Evolutionary conservation across 768 basidiomycete genomes (phyloP), one percentile per base, ranked within the genome.

Genomic region (Auricularia sp.): DNA sequence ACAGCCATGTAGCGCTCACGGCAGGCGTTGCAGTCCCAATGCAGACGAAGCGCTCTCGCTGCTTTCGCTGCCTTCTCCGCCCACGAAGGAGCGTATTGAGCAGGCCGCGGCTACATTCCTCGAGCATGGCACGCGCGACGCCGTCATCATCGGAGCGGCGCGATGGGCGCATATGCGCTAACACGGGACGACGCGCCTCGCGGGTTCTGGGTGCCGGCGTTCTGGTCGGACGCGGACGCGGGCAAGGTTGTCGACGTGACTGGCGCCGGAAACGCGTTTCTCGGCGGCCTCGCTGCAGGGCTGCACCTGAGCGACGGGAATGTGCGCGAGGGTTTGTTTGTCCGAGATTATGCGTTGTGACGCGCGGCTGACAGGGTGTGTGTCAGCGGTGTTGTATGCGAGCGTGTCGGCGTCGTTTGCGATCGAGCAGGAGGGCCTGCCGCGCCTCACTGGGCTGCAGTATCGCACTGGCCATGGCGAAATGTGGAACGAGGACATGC

Each of bases 231-330:
- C n/a, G 62, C 73, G 75, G 81, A 36, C 66, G 67, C 70, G 34
- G 74, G 75, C 23, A 83, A 80, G 64, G 78, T 95, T 16, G 81
- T 88, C 2, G 92, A 95, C 73, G 91, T 93, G 33, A 95, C 92
- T 67, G 93, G 93, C 54, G 93, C 91, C n/a, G 93, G 93, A 16
- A 96, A 96, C 73, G 82, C 84, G 65, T 96, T 95, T 73, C 78
- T 95, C 29, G 92, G 92, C 14, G 92, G 92, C 5, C 79, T 94
- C 14, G 85, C 85, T 11, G 92, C 90, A 21, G 92, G 92, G 0
- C 72, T 93, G 61, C 67, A 75, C 21, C 68, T 85, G 61, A 76
- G 81, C 54, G 70, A 80, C 47, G 83, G 82, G 1, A 81, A 92
- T 71, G 72, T 90, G n/a, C 79, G 79, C 61, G 76, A 85, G 79